Conservation (phyloP, 108 stramenopile genomes). For the Discostella pseudostelligera region DNA sequence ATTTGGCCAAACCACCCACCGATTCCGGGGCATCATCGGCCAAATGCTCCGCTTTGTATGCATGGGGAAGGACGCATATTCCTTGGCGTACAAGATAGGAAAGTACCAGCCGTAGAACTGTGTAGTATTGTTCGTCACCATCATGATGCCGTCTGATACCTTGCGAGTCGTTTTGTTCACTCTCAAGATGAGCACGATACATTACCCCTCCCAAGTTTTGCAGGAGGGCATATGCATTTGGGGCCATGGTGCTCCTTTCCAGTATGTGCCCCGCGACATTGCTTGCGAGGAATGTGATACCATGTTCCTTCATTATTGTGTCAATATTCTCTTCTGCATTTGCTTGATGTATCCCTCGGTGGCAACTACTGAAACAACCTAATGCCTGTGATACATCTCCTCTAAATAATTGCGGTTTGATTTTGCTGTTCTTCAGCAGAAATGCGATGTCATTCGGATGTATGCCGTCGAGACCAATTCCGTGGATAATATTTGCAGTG, state of each 20-base stretch:
- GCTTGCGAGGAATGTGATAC: constrained; percentile 30
- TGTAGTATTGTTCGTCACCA: constrained; percentile 31
- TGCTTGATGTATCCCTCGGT: constrained; percentile 3
- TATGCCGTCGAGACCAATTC: constrained; percentile 33
- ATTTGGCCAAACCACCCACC: constrained; percentile 24
- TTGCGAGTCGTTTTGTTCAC: constrained; percentile 7
- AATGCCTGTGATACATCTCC: constrained; percentile 37
- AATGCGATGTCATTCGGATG: constrained; percentile 17
- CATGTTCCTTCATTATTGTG: constrained; percentile 22
- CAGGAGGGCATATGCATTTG: constrained; percentile 36
- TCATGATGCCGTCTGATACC: constrained; percentile 11
- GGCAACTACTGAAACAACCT: constrained; percentile 31
- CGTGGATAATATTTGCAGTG: constrained; percentile 20
- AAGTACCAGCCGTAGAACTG: constrained; percentile 38
- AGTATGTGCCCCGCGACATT: constrained; percentile 38
- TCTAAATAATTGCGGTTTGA: constrained; percentile 34
- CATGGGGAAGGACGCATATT: constrained; percentile 33
- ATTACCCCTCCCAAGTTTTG: constrained; percentile 31
- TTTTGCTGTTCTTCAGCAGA: constrained; percentile 16
- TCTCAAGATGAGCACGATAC: constrained; percentile 30
- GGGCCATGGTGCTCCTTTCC: constrained; percentile 15
- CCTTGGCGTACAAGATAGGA: constrained; percentile 34
- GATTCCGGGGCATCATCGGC: constrained; percentile 44
- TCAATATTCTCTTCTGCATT: constrained; percentile 21
- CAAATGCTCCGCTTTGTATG: constrained; percentile 41